These are phyloP conservation scores for Metarhizium brunneum DNA, from an alignment of 2,329 filamentous ascomycete genomes.

Conservation along the genomic window DNA sequence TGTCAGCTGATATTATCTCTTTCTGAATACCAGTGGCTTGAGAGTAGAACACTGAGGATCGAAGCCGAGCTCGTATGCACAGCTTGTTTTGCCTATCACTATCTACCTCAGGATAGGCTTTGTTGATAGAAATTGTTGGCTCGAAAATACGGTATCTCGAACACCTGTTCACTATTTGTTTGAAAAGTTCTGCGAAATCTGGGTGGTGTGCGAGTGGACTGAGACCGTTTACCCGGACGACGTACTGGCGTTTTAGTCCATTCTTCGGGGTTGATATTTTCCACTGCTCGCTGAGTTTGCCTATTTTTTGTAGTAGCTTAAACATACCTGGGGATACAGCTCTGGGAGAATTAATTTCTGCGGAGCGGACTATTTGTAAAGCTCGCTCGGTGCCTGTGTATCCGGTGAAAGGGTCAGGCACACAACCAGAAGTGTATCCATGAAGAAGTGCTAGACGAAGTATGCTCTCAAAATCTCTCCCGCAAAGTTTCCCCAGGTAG, in stretches of 20 bases:
- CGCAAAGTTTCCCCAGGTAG: slow-evolving; percentile 35
- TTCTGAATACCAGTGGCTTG: no score
- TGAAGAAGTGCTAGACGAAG: slow-evolving; percentile 42
- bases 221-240: background rate
- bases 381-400: slow-evolving; percentile 45
- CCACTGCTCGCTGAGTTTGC: background rate
- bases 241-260: background rate
- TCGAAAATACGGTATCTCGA: background rate
- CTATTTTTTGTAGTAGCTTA: background rate
- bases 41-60: no score
- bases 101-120: background rate
- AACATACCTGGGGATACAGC: background rate
- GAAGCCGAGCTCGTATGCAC: no score
- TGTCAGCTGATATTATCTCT: no score
- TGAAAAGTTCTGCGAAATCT: background rate
- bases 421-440: slow-evolving; percentile 39
- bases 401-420: slow-evolving; percentile 37
- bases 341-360: slow-evolving; percentile 32
- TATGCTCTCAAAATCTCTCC: slow-evolving; percentile 40
- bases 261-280: background rate
- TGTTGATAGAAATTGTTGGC: background rate
- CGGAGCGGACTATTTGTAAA: slow-evolving; percentile 34
- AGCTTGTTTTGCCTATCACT: no score
- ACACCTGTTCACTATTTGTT: background rate
- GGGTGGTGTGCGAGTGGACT: slow-evolving; percentile 2